A percentile compares a stretch with the other conserved stretches of the same genome.
Conservation (phyloP, 2,329 filamentous ascomycete genomes). For the Moelleriella libera region DNA sequence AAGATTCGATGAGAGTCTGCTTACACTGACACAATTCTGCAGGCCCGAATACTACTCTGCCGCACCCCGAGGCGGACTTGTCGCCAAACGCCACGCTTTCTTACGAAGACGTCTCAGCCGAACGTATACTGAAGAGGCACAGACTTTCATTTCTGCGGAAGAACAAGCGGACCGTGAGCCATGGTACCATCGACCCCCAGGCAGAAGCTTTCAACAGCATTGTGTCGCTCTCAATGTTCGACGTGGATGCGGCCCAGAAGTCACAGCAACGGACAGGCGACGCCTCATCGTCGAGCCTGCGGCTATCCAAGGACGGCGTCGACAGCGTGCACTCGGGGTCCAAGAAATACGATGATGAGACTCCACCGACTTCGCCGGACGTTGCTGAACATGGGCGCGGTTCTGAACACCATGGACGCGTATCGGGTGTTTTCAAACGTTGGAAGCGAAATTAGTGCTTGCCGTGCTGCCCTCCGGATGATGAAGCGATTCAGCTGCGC, state of each 20-base stretch:
- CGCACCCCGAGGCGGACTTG: constrained; percentile 47
- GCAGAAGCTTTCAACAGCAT: constrained; percentile 17
- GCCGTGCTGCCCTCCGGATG: too few relatives aligned
- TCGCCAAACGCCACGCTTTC: constrained; percentile 41
- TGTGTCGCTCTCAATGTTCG: constrained; percentile 17
- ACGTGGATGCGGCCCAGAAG: constrained; percentile 10
- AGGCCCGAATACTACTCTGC: constrained; percentile 45
- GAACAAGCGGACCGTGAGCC: constrained; percentile 30
- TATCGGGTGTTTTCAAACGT: constrained; percentile 9
- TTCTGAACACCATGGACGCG: constrained; percentile 3
- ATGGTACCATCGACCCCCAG: constrained; percentile 27
- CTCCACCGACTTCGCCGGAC: constrained; percentile 21
- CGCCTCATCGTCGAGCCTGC: constrained; percentile 14
- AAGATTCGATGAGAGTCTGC: too few relatives aligned
- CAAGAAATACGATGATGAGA: constrained; percentile 15
- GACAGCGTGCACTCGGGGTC: constrained; percentile 19
- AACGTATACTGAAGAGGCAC: constrained; percentile 25
- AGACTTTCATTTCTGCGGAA: constrained; percentile 32
- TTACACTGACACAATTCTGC: background rate
- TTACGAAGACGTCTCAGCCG: constrained; percentile 34
- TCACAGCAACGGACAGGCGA: constrained; percentile 10
- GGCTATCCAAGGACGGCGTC: constrained; percentile 21
- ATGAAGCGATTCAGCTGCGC: background rate
- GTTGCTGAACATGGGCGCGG: constrained; percentile 11
- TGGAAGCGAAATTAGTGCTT: constrained; percentile 4